Evolutionary conservation across 2,329 filamentous ascomycete genomes (phyloP), one percentile per base, ranked within the genome.

Genomic region (Neocatenulostroma microsporum): DNA sequence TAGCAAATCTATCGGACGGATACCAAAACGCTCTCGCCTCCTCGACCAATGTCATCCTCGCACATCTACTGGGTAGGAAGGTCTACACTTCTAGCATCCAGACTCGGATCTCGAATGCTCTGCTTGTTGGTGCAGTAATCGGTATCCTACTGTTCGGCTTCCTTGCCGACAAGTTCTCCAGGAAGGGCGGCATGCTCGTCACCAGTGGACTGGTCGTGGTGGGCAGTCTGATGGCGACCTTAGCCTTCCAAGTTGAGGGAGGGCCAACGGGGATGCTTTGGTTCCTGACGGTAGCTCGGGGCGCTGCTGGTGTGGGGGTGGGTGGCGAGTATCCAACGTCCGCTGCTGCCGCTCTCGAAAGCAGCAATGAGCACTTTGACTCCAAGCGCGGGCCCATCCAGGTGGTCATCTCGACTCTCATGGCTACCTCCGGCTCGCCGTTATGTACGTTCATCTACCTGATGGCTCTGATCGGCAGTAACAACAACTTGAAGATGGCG

Each of bases 181-280:
- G 67, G 4, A 67, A 66, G 30, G 57, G 55, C 10, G 68, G 64
- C 17, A 69, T 70, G 29, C 48, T 70, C 21, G 52, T 62, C n/a
- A 67, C 67, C 0, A 70, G 67, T 0, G 26, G 58, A 1, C 62
- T 68, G 54, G 60, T 71, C 13, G 62, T 69, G 8, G 36, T 70
- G 7, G 57, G 55, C 10, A 68, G 64, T 17, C 69, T 70, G 27
- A 48, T 70, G 20, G 52, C 62, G 11, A 68, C 68, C 0, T 70
- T 68, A 0, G 25, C 58, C 1, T 62, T 68, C 53, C 60, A 71
- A n/a, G 62, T 69, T 6, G 36, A 70, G 26, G 66, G 68, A 4
- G 68, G 68, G 8, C 45, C 55, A 4, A 71, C 67, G 2, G 67
- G 65, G 39, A 72, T 73, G 66, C 67, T 70, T 37, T 72, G 68